phyloP scores from a whole-genome alignment of 192 early-diverging fungal species.

The Geranomyces variabilis region DNA sequence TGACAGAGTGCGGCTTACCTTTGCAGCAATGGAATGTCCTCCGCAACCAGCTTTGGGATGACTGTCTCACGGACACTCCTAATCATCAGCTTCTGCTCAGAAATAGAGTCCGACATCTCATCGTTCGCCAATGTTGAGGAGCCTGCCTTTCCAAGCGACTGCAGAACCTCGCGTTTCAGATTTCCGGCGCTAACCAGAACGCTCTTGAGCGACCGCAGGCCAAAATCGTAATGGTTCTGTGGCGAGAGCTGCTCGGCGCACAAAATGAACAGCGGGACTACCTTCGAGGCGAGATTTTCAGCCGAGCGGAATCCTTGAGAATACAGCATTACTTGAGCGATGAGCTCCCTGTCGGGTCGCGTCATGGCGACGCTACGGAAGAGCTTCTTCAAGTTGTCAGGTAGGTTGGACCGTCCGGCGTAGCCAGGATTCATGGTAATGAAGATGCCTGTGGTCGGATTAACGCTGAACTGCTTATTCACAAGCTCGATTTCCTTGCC shows the following conservation, averaged over 20 bases:
- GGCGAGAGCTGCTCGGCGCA: constrained; percentile 92
- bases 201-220: constrained; percentile 96
- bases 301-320: constrained; percentile 99
- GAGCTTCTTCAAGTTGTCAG: constrained; percentile 98
- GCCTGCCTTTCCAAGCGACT: constrained; percentile 30
- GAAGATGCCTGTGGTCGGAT: constrained; percentile 89
- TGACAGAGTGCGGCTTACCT: constrained; percentile 44
- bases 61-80: constrained; percentile 97
- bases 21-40: constrained; percentile 87
- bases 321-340: constrained; percentile 99
- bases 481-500: constrained; percentile 91
- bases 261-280: constrained; percentile 96
- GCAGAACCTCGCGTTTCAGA: constrained; percentile 84
- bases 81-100: constrained; percentile 94
- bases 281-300: constrained; percentile 90
- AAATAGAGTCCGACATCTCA: constrained; percentile 59
- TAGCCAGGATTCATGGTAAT: constrained; percentile 99
- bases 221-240: constrained; percentile 99
- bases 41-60: constrained; percentile 96
- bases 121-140: constrained; percentile 42
- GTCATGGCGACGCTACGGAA: constrained; percentile 99
- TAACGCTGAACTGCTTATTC: constrained; percentile 81
- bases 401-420: constrained; percentile 95
- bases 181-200: constrained; percentile 99
- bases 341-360: constrained; percentile 94